These are phyloP conservation scores for Paramecium pentaurelia DNA, from an alignment of 73 alveolate species.

Conservation along the genomic window DNA sequence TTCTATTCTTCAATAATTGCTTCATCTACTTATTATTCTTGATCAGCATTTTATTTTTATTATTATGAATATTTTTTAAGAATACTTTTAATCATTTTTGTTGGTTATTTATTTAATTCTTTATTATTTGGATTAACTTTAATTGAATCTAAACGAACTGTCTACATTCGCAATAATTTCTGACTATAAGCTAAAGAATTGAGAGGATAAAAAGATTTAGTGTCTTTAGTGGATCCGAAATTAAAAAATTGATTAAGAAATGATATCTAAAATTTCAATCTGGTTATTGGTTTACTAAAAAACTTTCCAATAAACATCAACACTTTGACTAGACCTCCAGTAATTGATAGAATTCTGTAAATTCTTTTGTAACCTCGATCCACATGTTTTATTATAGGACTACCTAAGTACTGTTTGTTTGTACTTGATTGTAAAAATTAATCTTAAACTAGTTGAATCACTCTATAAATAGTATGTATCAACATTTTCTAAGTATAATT, in stretches of 20 bases:
- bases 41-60: background rate
- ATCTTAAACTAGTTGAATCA: background rate
- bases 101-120: background rate
- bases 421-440: background rate
- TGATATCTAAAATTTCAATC: background rate
- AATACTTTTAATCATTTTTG: background rate
- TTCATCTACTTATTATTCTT: background rate
- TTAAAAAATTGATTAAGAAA: background rate
- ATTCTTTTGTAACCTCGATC: background rate
- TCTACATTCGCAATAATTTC: background rate
- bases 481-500: background rate
- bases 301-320: background rate
- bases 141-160: background rate
- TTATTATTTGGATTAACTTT: background rate
- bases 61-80: background rate
- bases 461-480: background rate
- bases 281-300: background rate
- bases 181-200: background rate
- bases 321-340: constrained; percentile 5
- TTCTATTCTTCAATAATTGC: background rate
- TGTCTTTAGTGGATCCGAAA: background rate
- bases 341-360: background rate
- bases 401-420: background rate
- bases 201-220: background rate
- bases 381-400: background rate